A percentile compares a stretch with the other conserved stretches of the same genome.
Evolutionary conservation across 148 eudicot species (phyloP).

Genomic region (Rhododendron mucronatum): DNA sequence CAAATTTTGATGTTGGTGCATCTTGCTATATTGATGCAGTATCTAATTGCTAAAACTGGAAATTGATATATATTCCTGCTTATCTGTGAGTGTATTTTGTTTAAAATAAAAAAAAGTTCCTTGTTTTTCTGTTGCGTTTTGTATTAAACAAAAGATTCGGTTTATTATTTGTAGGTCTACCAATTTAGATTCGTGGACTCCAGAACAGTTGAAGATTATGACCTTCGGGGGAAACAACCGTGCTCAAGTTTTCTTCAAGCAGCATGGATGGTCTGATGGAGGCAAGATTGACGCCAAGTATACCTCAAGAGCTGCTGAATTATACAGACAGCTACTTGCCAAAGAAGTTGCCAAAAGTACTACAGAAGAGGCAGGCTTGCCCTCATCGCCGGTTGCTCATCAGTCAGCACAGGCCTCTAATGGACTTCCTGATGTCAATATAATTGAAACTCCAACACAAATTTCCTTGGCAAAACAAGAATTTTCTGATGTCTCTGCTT

Average conservation of each 20-base stretch:
- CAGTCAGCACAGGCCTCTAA: slow-evolving; percentile 45
- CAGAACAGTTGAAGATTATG: slow-evolving; percentile 89
- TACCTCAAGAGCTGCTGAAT: slow-evolving; percentile 92
- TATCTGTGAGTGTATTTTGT: background rate
- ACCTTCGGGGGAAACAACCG: slow-evolving; percentile 90
- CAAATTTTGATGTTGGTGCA: background rate
- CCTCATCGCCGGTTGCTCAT: slow-evolving; percentile 73
- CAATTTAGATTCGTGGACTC: slow-evolving; percentile 92
- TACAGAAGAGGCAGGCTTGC: slow-evolving; percentile 52
- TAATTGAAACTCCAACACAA: slow-evolving; percentile 42
- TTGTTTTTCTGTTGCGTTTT: background rate
- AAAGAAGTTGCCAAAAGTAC: slow-evolving; percentile 93
- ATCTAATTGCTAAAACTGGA: background rate
- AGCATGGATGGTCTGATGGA: slow-evolving; percentile 96
- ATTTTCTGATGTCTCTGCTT: slow-evolving; percentile 39
- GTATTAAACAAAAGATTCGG: background rate
- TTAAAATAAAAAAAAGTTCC: background rate
- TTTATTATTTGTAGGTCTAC: slow-evolving; percentile 58
- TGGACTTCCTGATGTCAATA: slow-evolving; percentile 46
- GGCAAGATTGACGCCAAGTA: slow-evolving; percentile 95
- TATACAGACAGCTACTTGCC: slow-evolving; percentile 77
- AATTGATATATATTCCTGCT: background rate
- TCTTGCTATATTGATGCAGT: background rate
- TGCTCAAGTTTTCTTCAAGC: slow-evolving; percentile 91
- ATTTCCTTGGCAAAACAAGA: slow-evolving; percentile 39